Percentiles rank a stretch among this genome's conserved stretches.
Evolutionary conservation across 352 stramenopile genomes (phyloP).

Genomic region (Chrysophaeum taylorii): DNA sequence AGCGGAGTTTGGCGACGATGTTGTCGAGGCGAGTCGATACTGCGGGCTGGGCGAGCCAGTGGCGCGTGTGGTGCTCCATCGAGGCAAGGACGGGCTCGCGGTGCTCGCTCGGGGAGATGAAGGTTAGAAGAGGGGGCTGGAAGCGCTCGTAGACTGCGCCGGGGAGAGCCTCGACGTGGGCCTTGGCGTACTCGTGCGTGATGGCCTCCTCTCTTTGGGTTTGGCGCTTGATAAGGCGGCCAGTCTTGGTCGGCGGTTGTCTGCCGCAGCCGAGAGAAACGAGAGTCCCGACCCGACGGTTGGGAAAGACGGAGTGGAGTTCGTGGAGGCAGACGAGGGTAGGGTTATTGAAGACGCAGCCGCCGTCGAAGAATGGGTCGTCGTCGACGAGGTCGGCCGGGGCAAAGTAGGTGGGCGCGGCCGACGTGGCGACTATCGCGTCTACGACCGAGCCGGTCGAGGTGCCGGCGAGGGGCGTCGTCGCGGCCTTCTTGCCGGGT

Average conservation of each 20-base stretch:
- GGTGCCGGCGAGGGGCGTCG: background rate
- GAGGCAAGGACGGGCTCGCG: background rate
- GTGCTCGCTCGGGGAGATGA: background rate
- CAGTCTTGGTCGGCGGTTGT: background rate
- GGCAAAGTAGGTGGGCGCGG: background rate
- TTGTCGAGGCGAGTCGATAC: background rate
- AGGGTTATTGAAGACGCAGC: background rate
- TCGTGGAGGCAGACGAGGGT: background rate
- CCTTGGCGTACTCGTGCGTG: background rate
- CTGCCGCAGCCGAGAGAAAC: slow-evolving; percentile 16
- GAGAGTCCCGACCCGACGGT: background rate
- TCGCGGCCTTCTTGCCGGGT: background rate
- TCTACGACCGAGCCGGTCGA: background rate
- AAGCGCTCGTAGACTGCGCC: background rate
- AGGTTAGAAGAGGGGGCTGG: background rate
- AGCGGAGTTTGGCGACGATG: background rate
- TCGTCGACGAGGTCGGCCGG: background rate
- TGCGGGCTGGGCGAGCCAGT: background rate
- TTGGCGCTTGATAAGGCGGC: background rate
- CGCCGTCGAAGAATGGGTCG: background rate
- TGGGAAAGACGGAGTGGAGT: background rate
- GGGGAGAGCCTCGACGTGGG: background rate
- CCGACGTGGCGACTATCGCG: background rate
- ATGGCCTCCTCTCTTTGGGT: no score
- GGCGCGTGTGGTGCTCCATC: background rate